Percentiles rank a stretch among this genome's conserved stretches.
These are phyloP conservation scores for Coleophoma crateriformis DNA, from an alignment of 2,329 filamentous ascomycete genomes.

Conservation along the genomic window DNA sequence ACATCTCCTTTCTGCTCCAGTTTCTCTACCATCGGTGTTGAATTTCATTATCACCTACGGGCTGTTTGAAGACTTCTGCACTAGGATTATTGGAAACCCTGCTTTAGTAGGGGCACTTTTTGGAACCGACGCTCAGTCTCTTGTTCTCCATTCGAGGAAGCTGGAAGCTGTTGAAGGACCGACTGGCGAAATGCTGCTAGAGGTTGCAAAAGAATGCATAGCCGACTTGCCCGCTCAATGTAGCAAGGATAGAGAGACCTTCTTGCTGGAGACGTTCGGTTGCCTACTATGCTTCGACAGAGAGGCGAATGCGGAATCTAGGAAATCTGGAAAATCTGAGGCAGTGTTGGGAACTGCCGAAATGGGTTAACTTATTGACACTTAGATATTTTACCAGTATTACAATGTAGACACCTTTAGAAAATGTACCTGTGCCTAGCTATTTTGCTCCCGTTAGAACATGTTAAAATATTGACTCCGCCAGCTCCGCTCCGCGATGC, in stretches of 20 bases:
- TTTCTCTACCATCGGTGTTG: slow-evolving; percentile 14
- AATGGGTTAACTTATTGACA: too few relatives aligned
- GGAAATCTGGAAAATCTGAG: too few relatives aligned
- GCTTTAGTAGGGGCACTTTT: not conserved
- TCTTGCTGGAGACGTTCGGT: slow-evolving; percentile 5
- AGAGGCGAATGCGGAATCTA: too few relatives aligned
- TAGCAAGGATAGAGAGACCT: slow-evolving; percentile 3
- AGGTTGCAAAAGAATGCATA: not conserved
- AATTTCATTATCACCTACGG: slow-evolving; percentile 16
- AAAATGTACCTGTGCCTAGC: too few relatives aligned
- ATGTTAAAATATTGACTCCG: not conserved
- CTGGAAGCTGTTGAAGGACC: not conserved
- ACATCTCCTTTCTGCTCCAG: slow-evolving; percentile 8
- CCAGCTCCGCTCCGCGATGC: not conserved
- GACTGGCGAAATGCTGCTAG: not conserved
- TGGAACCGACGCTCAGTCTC: not conserved
- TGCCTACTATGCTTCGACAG: slow-evolving; percentile 1
- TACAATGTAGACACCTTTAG: too few relatives aligned
- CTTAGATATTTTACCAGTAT: too few relatives aligned
- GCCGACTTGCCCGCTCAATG: not conserved
- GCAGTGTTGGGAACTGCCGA: too few relatives aligned
- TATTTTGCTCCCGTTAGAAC: not conserved
- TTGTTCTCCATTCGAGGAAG: not conserved
- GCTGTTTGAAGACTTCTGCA: slow-evolving; percentile 22
- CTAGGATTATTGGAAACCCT: slow-evolving; percentile 2